These are phyloP conservation scores for Solanum chacoense DNA, from an alignment of 305 asterid species.

Conservation along the genomic window DNA sequence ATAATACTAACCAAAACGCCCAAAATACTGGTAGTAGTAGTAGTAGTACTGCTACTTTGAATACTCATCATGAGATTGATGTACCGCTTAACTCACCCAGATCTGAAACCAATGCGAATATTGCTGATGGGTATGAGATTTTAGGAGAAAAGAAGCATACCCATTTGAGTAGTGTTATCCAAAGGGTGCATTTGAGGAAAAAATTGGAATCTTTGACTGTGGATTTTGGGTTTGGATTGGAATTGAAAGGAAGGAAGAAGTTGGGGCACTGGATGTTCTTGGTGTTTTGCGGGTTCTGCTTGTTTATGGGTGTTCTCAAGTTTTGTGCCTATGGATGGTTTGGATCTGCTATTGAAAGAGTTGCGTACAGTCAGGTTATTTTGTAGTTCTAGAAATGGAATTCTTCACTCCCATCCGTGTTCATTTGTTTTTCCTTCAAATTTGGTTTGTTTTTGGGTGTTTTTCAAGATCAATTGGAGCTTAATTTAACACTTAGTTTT, in stretches of 20 bases:
- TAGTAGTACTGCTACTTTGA: slow-evolving; percentile 5
- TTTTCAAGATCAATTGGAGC: background rate
- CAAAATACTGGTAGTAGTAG: slow-evolving; percentile 15
- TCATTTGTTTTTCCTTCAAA: background rate
- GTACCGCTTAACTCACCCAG: slow-evolving; percentile 80
- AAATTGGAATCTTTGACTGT: slow-evolving; percentile 52
- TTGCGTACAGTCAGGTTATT: slow-evolving; percentile 52
- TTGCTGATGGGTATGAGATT: slow-evolving; percentile 36
- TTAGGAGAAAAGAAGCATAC: slow-evolving; percentile 35
- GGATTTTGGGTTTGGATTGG: slow-evolving; percentile 56
- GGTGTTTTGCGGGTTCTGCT: slow-evolving; percentile 63
- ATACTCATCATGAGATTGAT: slow-evolving; percentile 59
- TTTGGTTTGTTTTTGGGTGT: background rate
- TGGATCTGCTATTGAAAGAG: slow-evolving; percentile 75
- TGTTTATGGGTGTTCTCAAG: slow-evolving; percentile 70
- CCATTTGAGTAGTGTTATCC: slow-evolving; percentile 53
- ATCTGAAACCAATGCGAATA: slow-evolving; percentile 39
- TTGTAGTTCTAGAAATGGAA: background rate
- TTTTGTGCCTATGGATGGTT: slow-evolving; percentile 90
- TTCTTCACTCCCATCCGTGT: background rate
- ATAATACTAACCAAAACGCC: slow-evolving; percentile 18
- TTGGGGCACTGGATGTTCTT: slow-evolving; percentile 82
- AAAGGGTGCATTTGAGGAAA: slow-evolving; percentile 66
- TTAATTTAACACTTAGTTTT: background rate
- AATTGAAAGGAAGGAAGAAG: slow-evolving; percentile 55